Evolutionary conservation across 1,284 basidiomycete species (phyloP).

Genomic region (Cutaneotrichosporon curvatum): DNA sequence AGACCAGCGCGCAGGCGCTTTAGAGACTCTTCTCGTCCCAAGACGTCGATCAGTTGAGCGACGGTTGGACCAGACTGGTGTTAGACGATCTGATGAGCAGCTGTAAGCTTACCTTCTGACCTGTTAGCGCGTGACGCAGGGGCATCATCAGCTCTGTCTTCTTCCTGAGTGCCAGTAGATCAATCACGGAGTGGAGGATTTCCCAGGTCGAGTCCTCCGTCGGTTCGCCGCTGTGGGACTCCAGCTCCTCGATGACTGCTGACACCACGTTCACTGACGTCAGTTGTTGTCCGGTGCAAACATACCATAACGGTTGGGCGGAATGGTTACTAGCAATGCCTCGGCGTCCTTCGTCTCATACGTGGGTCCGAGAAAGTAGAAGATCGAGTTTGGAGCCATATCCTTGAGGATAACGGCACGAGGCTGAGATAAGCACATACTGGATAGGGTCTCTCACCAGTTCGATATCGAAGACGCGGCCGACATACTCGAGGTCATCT

Average conservation of each 20-base stretch:
- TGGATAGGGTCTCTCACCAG: constrained; percentile 26
- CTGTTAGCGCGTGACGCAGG: constrained; percentile 68
- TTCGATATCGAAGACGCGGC: constrained; percentile 41
- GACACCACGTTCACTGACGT: constrained; percentile 20
- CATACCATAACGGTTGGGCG: constrained; percentile 48
- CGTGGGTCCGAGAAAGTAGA: constrained; percentile 67
- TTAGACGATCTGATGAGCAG: neutral
- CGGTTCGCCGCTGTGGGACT: constrained; percentile 21
- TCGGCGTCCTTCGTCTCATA: constrained; percentile 54
- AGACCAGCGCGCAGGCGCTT: constrained; percentile 19
- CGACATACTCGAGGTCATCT: constrained; percentile 32
- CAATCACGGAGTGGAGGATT: constrained; percentile 51
- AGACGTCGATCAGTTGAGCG: constrained; percentile 27
- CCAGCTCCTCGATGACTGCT: constrained; percentile 10
- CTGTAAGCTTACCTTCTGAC: constrained; percentile 32
- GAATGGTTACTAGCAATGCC: constrained; percentile 52
- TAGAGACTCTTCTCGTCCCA: constrained; percentile 23
- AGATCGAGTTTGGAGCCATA: constrained; percentile 59
- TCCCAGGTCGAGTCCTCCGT: constrained; percentile 41
- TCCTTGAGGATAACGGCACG: constrained; percentile 63
- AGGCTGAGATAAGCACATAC: constrained; percentile 49
- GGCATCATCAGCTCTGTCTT: constrained; percentile 60
- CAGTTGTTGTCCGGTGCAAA: constrained; percentile 9
- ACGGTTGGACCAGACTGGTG: constrained; percentile 25
- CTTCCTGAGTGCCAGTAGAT: constrained; percentile 46